A percentile compares a stretch with the other conserved stretches of the same genome.
phyloP scores from a whole-genome alignment of 345 rosid genomes.

The Salix viminalis region DNA sequence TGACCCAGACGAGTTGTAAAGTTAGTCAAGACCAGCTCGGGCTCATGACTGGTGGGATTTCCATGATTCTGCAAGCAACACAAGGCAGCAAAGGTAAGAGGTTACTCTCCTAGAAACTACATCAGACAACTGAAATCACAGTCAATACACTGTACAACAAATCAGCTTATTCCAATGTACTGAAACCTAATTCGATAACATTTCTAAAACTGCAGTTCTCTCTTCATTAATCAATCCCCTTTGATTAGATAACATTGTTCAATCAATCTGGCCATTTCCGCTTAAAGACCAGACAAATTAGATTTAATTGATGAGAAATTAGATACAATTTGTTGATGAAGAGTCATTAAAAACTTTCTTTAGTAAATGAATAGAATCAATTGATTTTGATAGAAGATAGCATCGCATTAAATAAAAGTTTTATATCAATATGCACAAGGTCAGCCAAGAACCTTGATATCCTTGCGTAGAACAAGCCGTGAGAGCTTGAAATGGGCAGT shows the following conservation, averaged over 20 bases:
- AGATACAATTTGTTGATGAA: not conserved
- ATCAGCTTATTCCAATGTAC: not conserved
- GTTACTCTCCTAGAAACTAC: not conserved
- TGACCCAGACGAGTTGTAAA: constrained; percentile 90
- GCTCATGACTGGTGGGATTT: constrained; percentile 84
- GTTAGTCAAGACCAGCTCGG: constrained; percentile 80
- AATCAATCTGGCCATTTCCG: not conserved
- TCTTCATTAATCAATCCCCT: not conserved
- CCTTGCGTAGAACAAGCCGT: constrained; percentile 73
- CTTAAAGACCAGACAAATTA: not conserved
- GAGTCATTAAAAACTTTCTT: not conserved
- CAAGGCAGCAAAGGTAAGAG: not conserved
- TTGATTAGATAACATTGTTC: not conserved
- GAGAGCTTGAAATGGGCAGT: constrained; percentile 95
- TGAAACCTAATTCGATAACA: not conserved
- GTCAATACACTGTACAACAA: too few relatives aligned
- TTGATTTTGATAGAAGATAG: not conserved
- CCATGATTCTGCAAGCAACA: constrained; percentile 66
- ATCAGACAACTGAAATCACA: not conserved
- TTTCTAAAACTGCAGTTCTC: not conserved
- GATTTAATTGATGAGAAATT: not conserved
- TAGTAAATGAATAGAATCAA: too few relatives aligned
- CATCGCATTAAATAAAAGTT: not conserved
- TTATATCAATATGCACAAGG: not conserved
- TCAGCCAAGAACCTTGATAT: constrained; percentile 61